Base-by-base conservation (phyloP, 2,329 filamentous ascomycete species). In the Fusarium ambrosium region DNA sequence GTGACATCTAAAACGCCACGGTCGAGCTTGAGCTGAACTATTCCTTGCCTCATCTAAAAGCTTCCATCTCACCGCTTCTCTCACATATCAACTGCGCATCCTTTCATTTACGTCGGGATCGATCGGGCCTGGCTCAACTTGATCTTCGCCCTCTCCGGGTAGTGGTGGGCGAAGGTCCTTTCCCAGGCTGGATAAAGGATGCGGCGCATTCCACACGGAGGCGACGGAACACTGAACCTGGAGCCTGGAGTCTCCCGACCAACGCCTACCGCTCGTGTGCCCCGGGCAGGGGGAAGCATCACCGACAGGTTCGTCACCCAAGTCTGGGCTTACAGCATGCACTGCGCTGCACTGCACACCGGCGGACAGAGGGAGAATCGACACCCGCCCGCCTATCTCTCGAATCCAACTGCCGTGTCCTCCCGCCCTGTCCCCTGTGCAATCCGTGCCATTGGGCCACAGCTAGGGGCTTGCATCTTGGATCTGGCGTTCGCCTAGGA, bases 81-180 rank as follows among this genome's bases (percentile, higher is more conserved):
- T 75, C 55, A 51, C 20, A 62, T 62, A 56, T 61, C 22, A 56
- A 59, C 36, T 37, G 53, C 27, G 22, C 20, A 61, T 43, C 45
- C 27, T 60, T 36, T 18, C 64, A 45, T 51, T 24, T 34, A 45
- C 13, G 41, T 55, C 61, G 56, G 45, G 22, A 63, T 73, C 60
- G 66, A 65, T 73, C 63, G 66, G 58, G 36, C 34, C 24, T 61
- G 20, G 16, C 32, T 64, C 24, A 20, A 62, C 32, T 48, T 55
- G 69, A 70, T 65, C 65, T 64, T 75, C 69, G 69, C 62, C 62
- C 37, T 67, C 39, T 51, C 65, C 72, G 48, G 48, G 64, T 53
- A 36, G 43, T 72, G 70, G 69, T 62, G 70, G 45, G 70, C 24
- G 70, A 69, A 70, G 45, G 60, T 75, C 72, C 48, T 75, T 75